These are phyloP conservation scores for Claviceps lovelessii DNA, from an alignment of 2,329 filamentous ascomycete genomes.

Conservation along the genomic window DNA sequence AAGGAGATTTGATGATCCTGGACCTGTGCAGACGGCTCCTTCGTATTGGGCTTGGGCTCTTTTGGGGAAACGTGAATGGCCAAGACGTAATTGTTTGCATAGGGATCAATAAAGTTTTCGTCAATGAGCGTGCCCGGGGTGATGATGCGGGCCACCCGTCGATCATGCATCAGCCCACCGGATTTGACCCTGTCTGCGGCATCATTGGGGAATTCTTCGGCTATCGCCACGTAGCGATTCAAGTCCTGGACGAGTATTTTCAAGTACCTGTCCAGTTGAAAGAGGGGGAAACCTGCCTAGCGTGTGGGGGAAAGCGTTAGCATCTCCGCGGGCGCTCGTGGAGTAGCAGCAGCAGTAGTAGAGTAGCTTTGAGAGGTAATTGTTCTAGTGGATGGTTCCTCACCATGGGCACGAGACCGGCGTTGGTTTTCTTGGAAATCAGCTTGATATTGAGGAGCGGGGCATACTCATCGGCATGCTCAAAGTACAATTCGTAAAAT, in stretches of 20 bases:
- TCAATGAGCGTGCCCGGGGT: slow-evolving; percentile 94
- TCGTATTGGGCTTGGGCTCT: too few relatives aligned
- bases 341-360: neutral
- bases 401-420: slow-evolving; percentile 75
- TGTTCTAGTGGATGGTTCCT: slow-evolving; percentile 3
- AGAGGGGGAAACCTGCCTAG: slow-evolving; percentile 82
- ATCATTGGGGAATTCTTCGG: slow-evolving; percentile 76
- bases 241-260: slow-evolving; percentile 87
- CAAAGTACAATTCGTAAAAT: slow-evolving; percentile 97
- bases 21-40: neutral
- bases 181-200: slow-evolving; percentile 54
- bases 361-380: neutral
- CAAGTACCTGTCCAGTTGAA: slow-evolving; percentile 81
- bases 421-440: slow-evolving; percentile 63
- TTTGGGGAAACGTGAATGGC: slow-evolving; percentile 46
- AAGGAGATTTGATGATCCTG: slow-evolving; percentile 2
- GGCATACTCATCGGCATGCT: slow-evolving; percentile 81
- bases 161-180: slow-evolving; percentile 70
- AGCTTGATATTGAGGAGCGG: slow-evolving; percentile 81
- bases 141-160: slow-evolving; percentile 72
- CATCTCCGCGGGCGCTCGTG: neutral
- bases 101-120: slow-evolving; percentile 92
- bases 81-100: slow-evolving; percentile 84
- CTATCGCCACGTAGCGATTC: slow-evolving; percentile 81
- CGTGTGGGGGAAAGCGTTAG: neutral